Base-by-base conservation (phyloP, 345 rosid genomes). In the Eutrema heterophyllum region DNA sequence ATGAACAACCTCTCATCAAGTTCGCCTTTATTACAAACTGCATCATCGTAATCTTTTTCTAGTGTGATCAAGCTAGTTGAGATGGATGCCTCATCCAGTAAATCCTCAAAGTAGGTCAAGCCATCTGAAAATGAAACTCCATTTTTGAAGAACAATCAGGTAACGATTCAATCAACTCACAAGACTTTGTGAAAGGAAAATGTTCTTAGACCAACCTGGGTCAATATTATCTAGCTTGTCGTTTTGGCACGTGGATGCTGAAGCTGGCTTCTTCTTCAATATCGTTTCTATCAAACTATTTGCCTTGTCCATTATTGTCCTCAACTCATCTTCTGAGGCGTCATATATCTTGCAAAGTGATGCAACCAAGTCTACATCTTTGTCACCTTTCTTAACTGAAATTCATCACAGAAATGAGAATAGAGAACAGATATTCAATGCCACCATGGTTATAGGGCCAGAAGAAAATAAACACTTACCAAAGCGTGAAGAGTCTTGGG, bases 1-100 rank as follows among this genome's bases (percentile, higher is more conserved):
- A 92, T 82, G 77, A 95, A 86, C 27, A 92, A 75, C 85, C 89
- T 89, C 84, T 89, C 99, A 53, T 92, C 99, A 43, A 92, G 70
- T 76, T 88, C 98, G 71, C 85, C 88, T 64, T 84, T 90, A 48
- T 71, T 78, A 65, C 73, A 77, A 77, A 85, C 84, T 67, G 91
- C 84, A 71, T 86, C 88, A 58, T 80, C 82, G 69, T 95, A 90
- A 80, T 89, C 89, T 74, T 80, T 86, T 77, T 92, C 97, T 80
- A 95, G 83, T 33, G 83, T 79, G 78, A 62, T 74, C 80, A 95
- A 72, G 81, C 82, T 83, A 69, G 86, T 75, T 51, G 82, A 79
- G 60, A 92, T 78, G 66, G 96, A 88, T 53, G 88, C 63, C 68
- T 89, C 93, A 26, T 92, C 97, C 92, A 95, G 80, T 64, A 95